These are phyloP conservation scores for Cutaneotrichosporon cavernicola DNA, from an alignment of 1,284 basidiomycete genomes.

Conservation along the genomic window DNA sequence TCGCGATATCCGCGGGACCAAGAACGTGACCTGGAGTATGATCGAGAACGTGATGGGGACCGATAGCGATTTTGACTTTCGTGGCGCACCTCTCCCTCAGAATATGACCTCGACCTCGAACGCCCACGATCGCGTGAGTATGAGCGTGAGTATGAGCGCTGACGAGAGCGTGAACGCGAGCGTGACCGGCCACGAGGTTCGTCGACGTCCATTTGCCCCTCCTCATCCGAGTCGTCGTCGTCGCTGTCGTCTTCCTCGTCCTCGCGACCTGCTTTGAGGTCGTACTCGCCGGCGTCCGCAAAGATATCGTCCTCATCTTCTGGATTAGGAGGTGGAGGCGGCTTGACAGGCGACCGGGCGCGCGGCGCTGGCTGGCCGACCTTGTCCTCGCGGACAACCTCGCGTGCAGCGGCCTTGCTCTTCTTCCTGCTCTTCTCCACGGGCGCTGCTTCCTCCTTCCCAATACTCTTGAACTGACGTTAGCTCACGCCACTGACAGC, in stretches of 20 bases:
- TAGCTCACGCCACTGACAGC: conserved; percentile 12
- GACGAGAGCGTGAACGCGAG: conserved; percentile 12
- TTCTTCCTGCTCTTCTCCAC: conserved; percentile 31
- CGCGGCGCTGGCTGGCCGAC: conserved; percentile 13
- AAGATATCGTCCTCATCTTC: conserved; percentile 67
- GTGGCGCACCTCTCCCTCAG: background rate
- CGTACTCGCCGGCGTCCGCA: conserved; percentile 78
- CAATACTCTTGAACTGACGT: conserved; percentile 49
- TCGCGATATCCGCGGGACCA: background rate
- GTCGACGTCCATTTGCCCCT: conserved; percentile 16
- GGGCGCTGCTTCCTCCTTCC: conserved; percentile 27
- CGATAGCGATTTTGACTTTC: background rate
- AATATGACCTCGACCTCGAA: background rate
- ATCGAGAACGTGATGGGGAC: background rate
- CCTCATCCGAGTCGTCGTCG: conserved; percentile 24
- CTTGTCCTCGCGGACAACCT: conserved; percentile 24
- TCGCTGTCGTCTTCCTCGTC: conserved; percentile 41
- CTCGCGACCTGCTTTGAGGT: conserved; percentile 57
- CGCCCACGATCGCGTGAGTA: background rate
- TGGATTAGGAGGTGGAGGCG: conserved; percentile 14
- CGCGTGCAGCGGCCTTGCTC: conserved; percentile 1
- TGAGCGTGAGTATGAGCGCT: background rate
- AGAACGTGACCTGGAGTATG: conserved; percentile 1
- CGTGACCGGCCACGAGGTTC: conserved; percentile 11
- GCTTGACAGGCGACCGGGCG: conserved; percentile 9